A percentile compares a stretch with the other conserved stretches of the same genome.
phyloP scores from a whole-genome alignment of 208 protist genomes.

The Cochliopodium minus region DNA sequence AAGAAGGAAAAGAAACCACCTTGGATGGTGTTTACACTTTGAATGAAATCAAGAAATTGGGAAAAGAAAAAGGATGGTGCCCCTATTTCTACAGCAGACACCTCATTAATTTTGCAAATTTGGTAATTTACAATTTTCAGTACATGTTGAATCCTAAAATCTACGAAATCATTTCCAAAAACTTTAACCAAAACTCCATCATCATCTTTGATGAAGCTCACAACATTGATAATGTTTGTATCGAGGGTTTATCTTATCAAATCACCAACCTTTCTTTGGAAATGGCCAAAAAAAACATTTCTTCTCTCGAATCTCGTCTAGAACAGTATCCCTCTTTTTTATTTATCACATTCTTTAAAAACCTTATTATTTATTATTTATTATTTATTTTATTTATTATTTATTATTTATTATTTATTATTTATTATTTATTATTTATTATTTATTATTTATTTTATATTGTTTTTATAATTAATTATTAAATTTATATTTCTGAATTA shows the following conservation, averaged over 20 bases:
- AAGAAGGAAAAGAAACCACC: constrained; percentile 23
- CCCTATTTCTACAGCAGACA: constrained; percentile 22
- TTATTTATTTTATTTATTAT: too few species aligned
- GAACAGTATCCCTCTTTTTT: neutral
- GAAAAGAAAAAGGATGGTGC: constrained; percentile 35
- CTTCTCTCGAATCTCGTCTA: neutral
- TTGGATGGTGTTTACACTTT: constrained; percentile 83
- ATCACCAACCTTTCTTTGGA: constrained; percentile 67
- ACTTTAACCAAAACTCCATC: constrained; percentile 76
- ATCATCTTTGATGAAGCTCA: constrained; percentile 98
- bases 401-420: too few species aligned
- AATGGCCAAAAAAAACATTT: constrained; percentile 43
- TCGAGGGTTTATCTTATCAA: constrained; percentile 87
- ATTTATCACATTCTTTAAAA: too few species aligned
- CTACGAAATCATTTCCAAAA: constrained; percentile 62
- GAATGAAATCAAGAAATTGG: constrained; percentile 75
- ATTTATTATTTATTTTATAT: too few species aligned
- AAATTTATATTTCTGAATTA: too few species aligned
- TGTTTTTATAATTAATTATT: too few species aligned
- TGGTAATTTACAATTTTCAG: constrained; percentile 93
- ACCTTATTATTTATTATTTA: neutral
- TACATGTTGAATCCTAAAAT: constrained; percentile 97
- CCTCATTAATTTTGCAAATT: constrained; percentile 68
- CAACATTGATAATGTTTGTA: constrained; percentile 98
- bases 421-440: too few species aligned